Evolutionary conservation across 805 yeast genomes (phyloP), one percentile per base, ranked within the genome.

Genomic region (Huiozyma naganishii): DNA sequence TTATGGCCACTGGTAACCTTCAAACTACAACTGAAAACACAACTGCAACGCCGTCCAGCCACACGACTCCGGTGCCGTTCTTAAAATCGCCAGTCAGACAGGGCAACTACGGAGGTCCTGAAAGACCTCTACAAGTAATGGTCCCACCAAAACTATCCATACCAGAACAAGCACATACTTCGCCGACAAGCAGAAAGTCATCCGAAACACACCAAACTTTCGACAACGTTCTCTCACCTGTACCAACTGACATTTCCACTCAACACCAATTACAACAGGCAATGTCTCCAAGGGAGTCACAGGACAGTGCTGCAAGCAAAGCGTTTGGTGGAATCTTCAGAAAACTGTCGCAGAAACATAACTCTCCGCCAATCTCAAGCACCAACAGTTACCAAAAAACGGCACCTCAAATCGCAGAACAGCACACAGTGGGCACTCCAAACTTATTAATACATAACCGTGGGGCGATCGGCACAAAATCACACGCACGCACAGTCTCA

Each of bases 151-250:
- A 54, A 55, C 57, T 65, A 57, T 70, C 64, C 54, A 68, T 49
- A 63, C 77, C 67, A 57, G 80, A 68, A 62, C 69, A 59, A 66
- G 73, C 63, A 45, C 74, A 66, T 66, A 77, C 58, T 53, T 76
- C 64, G 58, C 73, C 69, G 57, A 75, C 56, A 2, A 49, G 44
- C 23, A 55, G 64, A 43, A 62, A 59, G 39, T 48, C 55, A 9
- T 41, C 55, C 11, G 65, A 58, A 8, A 45, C 45, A 6, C 51
- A 51, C 29, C 54, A 49, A 11, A 57, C 52, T 4, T 48, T 55
- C 32, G 58, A 58, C 37, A 47, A 44, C 39, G 59, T 54, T 1
- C 51, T 65, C 35, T 46, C 58, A 1, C 58, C 66, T 54, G 61
- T 41, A 30, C 39, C 39, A 29, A 11, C 37, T 4, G 45, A 41